phyloP scores from a whole-genome alignment of 257 asterid species.

The Eucommia ulmoides region DNA sequence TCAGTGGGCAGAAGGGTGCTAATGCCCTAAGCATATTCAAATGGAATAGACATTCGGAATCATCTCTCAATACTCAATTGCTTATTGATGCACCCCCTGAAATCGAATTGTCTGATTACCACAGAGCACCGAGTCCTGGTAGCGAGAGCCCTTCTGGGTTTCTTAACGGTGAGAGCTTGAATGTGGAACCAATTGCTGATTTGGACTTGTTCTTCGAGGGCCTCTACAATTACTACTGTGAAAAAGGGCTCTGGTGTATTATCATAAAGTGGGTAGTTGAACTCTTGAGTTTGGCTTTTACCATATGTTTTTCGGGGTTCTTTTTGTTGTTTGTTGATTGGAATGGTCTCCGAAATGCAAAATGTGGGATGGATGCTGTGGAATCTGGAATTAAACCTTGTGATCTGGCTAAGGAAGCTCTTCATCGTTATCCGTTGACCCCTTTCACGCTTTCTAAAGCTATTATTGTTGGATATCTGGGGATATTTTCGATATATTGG shows the following conservation, averaged over 20 bases:
- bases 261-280: slow-evolving; percentile 80
- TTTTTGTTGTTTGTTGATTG: slow-evolving; percentile 77
- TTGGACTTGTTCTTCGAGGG: slow-evolving; percentile 91
- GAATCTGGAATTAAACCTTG: slow-evolving; percentile 96
- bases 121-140: slow-evolving; percentile 58
- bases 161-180: slow-evolving; percentile 71
- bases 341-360: slow-evolving; percentile 90
- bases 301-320: slow-evolving; percentile 83
- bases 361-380: slow-evolving; percentile 99
- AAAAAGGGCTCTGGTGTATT: slow-evolving; percentile 97
- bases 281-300: slow-evolving; percentile 78
- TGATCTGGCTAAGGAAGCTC: slow-evolving; percentile 83
- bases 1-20: slow-evolving; percentile 57
- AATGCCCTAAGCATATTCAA: slow-evolving; percentile 51
- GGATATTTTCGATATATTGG: slow-evolving; percentile 75
- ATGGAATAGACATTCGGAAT: slow-evolving; percentile 49
- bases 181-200: slow-evolving; percentile 64
- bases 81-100: slow-evolving; percentile 57
- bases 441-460: slow-evolving; percentile 76
- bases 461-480: slow-evolving; percentile 73
- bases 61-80: slow-evolving; percentile 54
- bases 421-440: slow-evolving; percentile 70
- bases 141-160: slow-evolving; percentile 98
- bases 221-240: slow-evolving; percentile 76
- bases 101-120: slow-evolving; percentile 81